Evolutionary conservation across 2,329 filamentous ascomycete species (phyloP), one percentile per base, ranked within the genome.

Genomic region (Ascosphaera aggregata): DNA sequence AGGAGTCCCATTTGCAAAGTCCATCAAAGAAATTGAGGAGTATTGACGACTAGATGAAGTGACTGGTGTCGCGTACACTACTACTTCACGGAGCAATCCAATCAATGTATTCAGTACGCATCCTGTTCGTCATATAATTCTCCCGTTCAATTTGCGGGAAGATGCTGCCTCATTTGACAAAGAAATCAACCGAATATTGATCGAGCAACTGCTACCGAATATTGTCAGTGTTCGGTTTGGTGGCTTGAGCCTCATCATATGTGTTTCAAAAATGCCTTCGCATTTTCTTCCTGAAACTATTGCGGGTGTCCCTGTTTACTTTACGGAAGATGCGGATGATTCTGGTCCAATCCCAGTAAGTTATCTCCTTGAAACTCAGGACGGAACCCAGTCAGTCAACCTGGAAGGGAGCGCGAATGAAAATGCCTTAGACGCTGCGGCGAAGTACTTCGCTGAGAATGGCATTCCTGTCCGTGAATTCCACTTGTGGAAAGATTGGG

Each of bases 381-480:
- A 18, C 3, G 42, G 42, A 18, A 13, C 9, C 2, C 9, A 43
- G 4, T 34, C 30, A 9, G 13, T 30, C 1, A n/a, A 43, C 8
- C 18, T 43, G 7, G 32, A 46, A 16, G 38, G 41, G 36, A 39
- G 34, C 31, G 39, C n/a, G 19, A 30, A 13, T 36, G 36, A 7
- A 39, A 36, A 5, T 20, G 41, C 19, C 16, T 44, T 44, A 19
- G 13, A 41, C 2, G 11, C 45, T 19, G 35, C 43, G 16, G 36
- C 34, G n/a, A 24, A 39, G 19, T 43, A 44, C 32, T 46, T 45
- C 20, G n/a, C 16, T 3, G 11, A 35, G 18, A n/a, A n/a, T 9
- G 15, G 34, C 1, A 43, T 47, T 20, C 11, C 30, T 13, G 42
- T 46, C 2, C 43, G 39, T n/a, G 44, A 46, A 20, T 40, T 47